Percentiles rank a stretch among this genome's conserved stretches.
Evolutionary conservation across 2,329 filamentous ascomycete genomes (phyloP).

Genomic region (Xylariaceae sp.): DNA sequence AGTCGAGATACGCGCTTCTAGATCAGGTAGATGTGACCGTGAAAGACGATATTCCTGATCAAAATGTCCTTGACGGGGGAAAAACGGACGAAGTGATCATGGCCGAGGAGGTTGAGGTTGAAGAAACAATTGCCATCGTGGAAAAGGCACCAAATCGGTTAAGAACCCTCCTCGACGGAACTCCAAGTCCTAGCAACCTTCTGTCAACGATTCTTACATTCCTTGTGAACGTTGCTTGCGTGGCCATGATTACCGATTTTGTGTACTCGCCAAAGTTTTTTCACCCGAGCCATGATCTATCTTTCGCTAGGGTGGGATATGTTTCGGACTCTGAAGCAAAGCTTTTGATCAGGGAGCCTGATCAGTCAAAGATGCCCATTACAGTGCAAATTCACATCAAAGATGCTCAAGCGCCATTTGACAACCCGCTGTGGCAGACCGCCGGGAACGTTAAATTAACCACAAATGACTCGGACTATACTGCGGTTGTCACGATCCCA

Average conservation of each 20-base stretch:
- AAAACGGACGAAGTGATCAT: conserved; percentile 43
- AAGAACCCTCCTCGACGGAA: conserved; percentile 74
- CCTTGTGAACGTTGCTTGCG: conserved; percentile 72
- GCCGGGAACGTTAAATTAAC: conserved; percentile 71
- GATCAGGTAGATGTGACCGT: conserved; percentile 64
- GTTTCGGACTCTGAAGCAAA: conserved; percentile 81
- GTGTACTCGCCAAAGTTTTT: conserved; percentile 75
- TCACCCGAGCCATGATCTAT: conserved; percentile 75
- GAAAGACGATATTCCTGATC: conserved; percentile 52
- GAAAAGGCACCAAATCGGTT: conserved; percentile 62
- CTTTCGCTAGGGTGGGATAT: conserved; percentile 86
- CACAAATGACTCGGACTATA: conserved; percentile 82
- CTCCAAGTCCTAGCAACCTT: conserved; percentile 74
- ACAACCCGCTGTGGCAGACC: conserved; percentile 68
- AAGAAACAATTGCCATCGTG: conserved; percentile 66
- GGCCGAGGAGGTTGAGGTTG: conserved; percentile 61
- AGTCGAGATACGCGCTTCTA: conserved; percentile 62
- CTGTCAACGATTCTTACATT: conserved; percentile 71
- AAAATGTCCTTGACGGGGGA: conserved; percentile 44
- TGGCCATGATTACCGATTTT: conserved; percentile 76
- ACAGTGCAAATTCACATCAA: conserved; percentile 69
- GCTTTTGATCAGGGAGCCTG: conserved; percentile 83
- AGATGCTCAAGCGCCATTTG: conserved; percentile 56
- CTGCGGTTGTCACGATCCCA: conserved; percentile 70
- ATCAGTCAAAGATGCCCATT: conserved; percentile 76